Evolutionary conservation across 129 eudicot genomes (phyloP).

Genomic region (Mikania micrantha): DNA sequence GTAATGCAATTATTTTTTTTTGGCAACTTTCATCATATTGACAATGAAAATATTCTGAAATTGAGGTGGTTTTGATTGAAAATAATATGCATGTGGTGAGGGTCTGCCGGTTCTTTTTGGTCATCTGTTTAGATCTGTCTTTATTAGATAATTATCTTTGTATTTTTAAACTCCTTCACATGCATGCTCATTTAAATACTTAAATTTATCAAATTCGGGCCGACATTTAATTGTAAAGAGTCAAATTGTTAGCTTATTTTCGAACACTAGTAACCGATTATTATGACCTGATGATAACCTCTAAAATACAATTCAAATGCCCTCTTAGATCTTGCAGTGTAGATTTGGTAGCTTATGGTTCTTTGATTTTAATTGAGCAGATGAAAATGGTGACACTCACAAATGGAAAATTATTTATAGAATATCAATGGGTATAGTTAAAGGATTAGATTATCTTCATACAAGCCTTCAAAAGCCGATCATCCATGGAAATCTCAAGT

Average conservation of each 20-base stretch:
- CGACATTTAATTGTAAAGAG: not conserved
- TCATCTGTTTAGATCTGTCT: constrained; percentile 26
- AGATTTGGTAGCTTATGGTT: constrained; percentile 5
- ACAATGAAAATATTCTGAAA: constrained; percentile 11
- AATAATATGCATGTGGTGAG: constrained; percentile 27
- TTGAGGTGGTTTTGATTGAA: constrained; percentile 18
- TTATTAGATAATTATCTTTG: constrained; percentile 18
- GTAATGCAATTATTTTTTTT: constrained; percentile 4
- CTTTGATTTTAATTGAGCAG: constrained; percentile 36
- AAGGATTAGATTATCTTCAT: constrained; percentile 69
- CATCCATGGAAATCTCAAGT: too few relatives aligned
- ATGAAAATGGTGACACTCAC: constrained; percentile 58
- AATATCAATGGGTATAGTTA: constrained; percentile 63
- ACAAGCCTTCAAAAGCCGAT: constrained; percentile 51
- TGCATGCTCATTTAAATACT: constrained; percentile 4
- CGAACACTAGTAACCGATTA: not conserved
- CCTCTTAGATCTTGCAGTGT: not conserved
- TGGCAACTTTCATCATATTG: constrained; percentile 3
- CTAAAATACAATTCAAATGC: not conserved
- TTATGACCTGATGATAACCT: not conserved
- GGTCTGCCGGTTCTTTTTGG: constrained; percentile 19
- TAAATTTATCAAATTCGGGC: not conserved
- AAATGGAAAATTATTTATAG: constrained; percentile 65
- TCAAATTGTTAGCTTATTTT: not conserved
- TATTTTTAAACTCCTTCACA: constrained; percentile 28